Evolutionary conservation across 2,329 filamentous ascomycete genomes (phyloP).

Genomic region (Ilyonectria mors-panacis): DNA sequence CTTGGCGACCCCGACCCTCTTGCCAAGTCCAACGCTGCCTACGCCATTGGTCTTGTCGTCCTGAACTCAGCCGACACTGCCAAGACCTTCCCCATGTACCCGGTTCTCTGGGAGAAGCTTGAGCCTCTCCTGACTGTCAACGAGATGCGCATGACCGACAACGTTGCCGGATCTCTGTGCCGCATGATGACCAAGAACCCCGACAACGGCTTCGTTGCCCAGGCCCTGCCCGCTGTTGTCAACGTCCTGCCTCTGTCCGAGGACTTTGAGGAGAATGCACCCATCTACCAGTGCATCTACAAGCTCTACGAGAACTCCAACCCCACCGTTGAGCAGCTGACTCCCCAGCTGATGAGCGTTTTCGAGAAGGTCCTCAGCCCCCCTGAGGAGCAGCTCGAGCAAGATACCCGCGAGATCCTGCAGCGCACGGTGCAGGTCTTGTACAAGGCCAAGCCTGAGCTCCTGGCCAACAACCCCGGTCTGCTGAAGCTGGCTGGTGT

Average conservation of each 20-base stretch:
- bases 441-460: slow-evolving; percentile 54
- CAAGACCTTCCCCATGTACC: slow-evolving; percentile 82
- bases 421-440: slow-evolving; percentile 72
- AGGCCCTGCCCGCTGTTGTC: slow-evolving; percentile 87
- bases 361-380: slow-evolving; percentile 81
- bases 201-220: slow-evolving; percentile 83
- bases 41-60: slow-evolving; percentile 88
- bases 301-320: slow-evolving; percentile 84
- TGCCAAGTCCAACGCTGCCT: slow-evolving; percentile 95
- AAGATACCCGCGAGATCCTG: slow-evolving; percentile 77
- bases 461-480: slow-evolving; percentile 51
- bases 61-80: slow-evolving; percentile 81
- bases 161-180: slow-evolving; percentile 90
- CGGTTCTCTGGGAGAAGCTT: slow-evolving; percentile 85
- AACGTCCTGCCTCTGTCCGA: slow-evolving; percentile 88
- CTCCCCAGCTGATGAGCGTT: slow-evolving; percentile 77
- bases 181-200: slow-evolving; percentile 93
- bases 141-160: slow-evolving; percentile 89
- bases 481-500: slow-evolving; percentile 52
- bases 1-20: slow-evolving; percentile 91
- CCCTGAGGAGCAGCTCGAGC: slow-evolving; percentile 82
- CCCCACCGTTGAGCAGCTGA: slow-evolving; percentile 78
- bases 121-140: slow-evolving; percentile 86
- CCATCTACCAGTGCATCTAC: slow-evolving; percentile 91
- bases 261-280: slow-evolving; percentile 96